phyloP scores from a whole-genome alignment of 768 basidiomycete species.

The Cystofilobasidium capitatum region DNA sequence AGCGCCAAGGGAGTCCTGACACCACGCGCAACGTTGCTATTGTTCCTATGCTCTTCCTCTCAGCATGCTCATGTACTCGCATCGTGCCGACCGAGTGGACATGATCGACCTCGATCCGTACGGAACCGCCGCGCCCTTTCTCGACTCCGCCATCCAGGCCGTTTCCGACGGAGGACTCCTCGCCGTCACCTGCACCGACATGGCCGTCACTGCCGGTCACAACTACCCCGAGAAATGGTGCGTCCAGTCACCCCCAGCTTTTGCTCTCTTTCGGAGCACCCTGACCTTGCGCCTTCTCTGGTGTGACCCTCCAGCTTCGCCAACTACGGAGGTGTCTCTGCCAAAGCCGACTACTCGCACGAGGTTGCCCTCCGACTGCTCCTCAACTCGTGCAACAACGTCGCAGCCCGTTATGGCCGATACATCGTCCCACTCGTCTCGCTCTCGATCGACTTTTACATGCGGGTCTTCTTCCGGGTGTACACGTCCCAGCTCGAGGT shows the following conservation, averaged over 20 bases:
- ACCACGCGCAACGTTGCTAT: neutral
- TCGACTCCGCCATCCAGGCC: slow-evolving; percentile 85
- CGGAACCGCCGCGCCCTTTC: slow-evolving; percentile 92
- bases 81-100: slow-evolving; percentile 70
- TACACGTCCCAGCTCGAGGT: slow-evolving; percentile 66
- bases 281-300: neutral
- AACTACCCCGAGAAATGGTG: slow-evolving; percentile 98
- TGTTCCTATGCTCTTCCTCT: neutral
- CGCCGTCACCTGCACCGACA: slow-evolving; percentile 92
- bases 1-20: neutral
- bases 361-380: slow-evolving; percentile 86
- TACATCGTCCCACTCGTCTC: slow-evolving; percentile 81
- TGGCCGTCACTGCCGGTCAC: slow-evolving; percentile 81
- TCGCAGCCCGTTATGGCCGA: slow-evolving; percentile 84
- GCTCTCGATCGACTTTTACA: slow-evolving; percentile 94
- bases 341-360: slow-evolving; percentile 89
- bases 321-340: slow-evolving; percentile 84
- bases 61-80: slow-evolving; percentile 82
- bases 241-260: slow-evolving; percentile 22
- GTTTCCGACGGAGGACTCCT: slow-evolving; percentile 81
- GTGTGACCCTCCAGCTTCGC: slow-evolving; percentile 53
- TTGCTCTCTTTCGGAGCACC: neutral
- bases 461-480: slow-evolving; percentile 78
- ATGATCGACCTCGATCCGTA: slow-evolving; percentile 98
- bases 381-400: slow-evolving; percentile 71